Percentiles rank a stretch among this genome's conserved stretches.
phyloP scores from a whole-genome alignment of 2,329 filamentous ascomycete species.

The Epichloe elymi region DNA sequence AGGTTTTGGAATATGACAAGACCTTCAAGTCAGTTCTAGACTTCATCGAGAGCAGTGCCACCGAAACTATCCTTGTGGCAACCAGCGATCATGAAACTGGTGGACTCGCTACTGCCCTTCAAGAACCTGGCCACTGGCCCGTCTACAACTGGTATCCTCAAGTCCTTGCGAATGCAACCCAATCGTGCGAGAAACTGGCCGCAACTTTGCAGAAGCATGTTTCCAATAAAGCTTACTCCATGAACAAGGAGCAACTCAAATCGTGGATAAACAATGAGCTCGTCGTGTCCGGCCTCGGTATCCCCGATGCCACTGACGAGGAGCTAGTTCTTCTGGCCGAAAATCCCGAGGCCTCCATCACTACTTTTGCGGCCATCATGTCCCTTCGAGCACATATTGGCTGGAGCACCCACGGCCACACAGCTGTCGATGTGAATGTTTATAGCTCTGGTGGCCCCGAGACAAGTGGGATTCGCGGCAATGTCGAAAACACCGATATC shows the following conservation, averaged over 20 bases:
- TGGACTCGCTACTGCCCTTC: slow-evolving; percentile 69
- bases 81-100: slow-evolving; percentile 97
- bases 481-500: slow-evolving; percentile 90
- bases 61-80: slow-evolving; percentile 68
- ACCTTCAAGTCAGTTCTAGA: slow-evolving; percentile 73
- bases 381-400: slow-evolving; percentile 79
- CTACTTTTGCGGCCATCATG: slow-evolving; percentile 65
- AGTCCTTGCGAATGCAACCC: slow-evolving; percentile 63
- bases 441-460: slow-evolving; percentile 64
- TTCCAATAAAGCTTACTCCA: slow-evolving; percentile 18
- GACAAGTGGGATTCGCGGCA: slow-evolving; percentile 57
- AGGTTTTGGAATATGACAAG: slow-evolving; percentile 90
- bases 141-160: slow-evolving; percentile 68
- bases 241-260: slow-evolving; percentile 30
- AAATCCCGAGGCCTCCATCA: slow-evolving; percentile 37
- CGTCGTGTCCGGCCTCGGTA: slow-evolving; percentile 58
- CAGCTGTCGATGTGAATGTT: slow-evolving; percentile 90
- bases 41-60: slow-evolving; percentile 63
- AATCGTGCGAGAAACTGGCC: slow-evolving; percentile 61
- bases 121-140: slow-evolving; percentile 38
- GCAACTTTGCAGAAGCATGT: slow-evolving; percentile 49
- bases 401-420: slow-evolving; percentile 90
- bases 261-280: slow-evolving; percentile 57
- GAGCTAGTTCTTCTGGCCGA: slow-evolving; percentile 58
- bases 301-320: slow-evolving; percentile 54